Evolutionary conservation across 1,284 basidiomycete species (phyloP).

Genomic region (Crucibulum cyathiforme): DNA sequence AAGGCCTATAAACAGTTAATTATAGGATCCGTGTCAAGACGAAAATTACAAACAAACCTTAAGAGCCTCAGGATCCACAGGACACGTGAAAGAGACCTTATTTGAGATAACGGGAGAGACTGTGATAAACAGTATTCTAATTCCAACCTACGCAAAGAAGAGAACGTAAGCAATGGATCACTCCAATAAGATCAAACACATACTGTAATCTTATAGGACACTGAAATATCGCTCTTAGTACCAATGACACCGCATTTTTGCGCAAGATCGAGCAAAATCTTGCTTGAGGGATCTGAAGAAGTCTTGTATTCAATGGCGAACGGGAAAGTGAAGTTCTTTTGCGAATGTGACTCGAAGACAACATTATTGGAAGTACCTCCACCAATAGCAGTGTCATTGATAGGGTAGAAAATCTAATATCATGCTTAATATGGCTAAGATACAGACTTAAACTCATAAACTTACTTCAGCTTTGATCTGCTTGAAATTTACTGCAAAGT

Average conservation of each 20-base stretch:
- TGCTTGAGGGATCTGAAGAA: constrained; percentile 60
- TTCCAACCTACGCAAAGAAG: constrained; percentile 54
- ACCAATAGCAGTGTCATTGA: constrained; percentile 73
- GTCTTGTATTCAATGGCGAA: constrained; percentile 77
- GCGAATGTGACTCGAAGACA: constrained; percentile 67
- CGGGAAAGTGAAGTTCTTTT: constrained; percentile 84
- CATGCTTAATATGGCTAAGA: constrained; percentile 2
- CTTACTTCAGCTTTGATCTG: constrained; percentile 70
- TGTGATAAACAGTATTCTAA: constrained; percentile 70
- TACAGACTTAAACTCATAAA: background rate
- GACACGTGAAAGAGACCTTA: constrained; percentile 72
- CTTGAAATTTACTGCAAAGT: constrained; percentile 77
- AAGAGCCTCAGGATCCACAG: constrained; percentile 49
- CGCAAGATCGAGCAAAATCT: constrained; percentile 70
- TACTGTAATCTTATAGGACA: constrained; percentile 77
- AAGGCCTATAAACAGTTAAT: background rate
- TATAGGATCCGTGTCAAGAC: background rate
- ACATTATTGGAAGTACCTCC: constrained; percentile 67
- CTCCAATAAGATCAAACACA: constrained; percentile 7
- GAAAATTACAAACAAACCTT: constrained; percentile 28
- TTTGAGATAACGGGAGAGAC: constrained; percentile 75
- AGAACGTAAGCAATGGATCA: background rate
- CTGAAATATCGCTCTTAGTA: constrained; percentile 57
- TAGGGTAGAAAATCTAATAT: constrained; percentile 75
- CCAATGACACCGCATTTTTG: constrained; percentile 71